Conservation (phyloP, 1,139 yeast species). For the Yamadazyma atlantica region DNA sequence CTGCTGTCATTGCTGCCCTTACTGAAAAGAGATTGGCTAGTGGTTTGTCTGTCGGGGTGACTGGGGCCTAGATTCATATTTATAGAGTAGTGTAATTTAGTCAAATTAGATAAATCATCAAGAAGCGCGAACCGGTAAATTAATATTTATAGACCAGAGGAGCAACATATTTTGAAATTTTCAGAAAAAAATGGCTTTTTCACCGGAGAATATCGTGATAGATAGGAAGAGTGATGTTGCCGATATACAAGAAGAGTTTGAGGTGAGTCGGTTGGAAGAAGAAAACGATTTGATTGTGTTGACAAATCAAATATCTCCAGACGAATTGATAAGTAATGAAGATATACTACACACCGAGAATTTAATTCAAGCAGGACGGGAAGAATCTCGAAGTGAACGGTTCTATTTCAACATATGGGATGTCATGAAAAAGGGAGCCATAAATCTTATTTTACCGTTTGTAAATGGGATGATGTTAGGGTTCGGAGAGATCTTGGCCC, state of each 20-base stretch:
- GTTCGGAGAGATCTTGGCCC: conserved; percentile 93
- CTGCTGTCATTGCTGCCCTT: conserved; percentile 95
- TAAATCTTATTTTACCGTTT: conserved; percentile 82
- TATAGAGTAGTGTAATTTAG: neutral
- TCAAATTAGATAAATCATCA: neutral
- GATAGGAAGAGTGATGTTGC: neutral
- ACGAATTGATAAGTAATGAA: conserved; percentile 14
- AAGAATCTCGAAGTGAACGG: conserved; percentile 12
- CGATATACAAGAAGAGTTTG: conserved; percentile 2
- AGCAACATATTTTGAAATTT: neutral
- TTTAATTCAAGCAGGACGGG: conserved; percentile 21
- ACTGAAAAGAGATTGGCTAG: conserved; percentile 72
- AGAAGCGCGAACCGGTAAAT: neutral
- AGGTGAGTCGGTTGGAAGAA: conserved; percentile 12
- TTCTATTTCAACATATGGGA: conserved; percentile 26
- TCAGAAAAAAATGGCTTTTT: neutral
- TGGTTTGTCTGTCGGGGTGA: conserved; percentile 71
- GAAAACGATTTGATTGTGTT: conserved; percentile 16
- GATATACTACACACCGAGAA: conserved; percentile 24
- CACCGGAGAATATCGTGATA: conserved; percentile 1
- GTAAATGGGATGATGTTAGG: conserved; percentile 95
- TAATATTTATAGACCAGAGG: neutral
- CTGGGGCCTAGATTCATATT: conserved; percentile 5
- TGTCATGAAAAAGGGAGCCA: conserved; percentile 52
- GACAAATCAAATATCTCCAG: conserved; percentile 18